Evolutionary conservation across 2,329 filamentous ascomycete genomes (phyloP).

Genomic region (Penicillium fuscoglaucum): DNA sequence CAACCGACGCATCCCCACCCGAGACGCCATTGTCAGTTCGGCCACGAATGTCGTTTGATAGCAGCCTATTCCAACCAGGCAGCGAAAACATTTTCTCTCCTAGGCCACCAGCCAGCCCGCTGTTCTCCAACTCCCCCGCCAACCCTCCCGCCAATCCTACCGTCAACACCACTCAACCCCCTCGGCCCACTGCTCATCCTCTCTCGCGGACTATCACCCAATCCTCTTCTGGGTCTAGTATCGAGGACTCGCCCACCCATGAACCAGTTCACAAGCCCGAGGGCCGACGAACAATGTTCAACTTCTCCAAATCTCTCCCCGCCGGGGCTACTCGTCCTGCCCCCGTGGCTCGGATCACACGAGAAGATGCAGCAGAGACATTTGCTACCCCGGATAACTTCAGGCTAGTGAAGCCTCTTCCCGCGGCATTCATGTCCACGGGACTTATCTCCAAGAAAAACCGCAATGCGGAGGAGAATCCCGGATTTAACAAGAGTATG

Average conservation of each 20-base stretch:
- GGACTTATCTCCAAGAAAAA: conserved; percentile 94
- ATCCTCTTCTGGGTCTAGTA: conserved; percentile 78
- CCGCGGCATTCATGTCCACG: conserved; percentile 89
- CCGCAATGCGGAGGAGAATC: conserved; percentile 69
- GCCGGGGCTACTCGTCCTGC: conserved; percentile 60
- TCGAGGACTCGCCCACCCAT: conserved; percentile 72
- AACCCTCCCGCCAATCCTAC: background rate
- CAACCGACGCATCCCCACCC: conserved; percentile 57
- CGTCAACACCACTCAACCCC: conserved; percentile 34
- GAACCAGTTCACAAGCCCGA: conserved; percentile 58
- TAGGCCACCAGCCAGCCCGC: conserved; percentile 54
- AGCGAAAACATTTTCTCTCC: conserved; percentile 67
- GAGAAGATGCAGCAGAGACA: conserved; percentile 54
- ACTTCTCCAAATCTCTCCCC: conserved; percentile 76
- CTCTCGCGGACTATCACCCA: conserved; percentile 83
- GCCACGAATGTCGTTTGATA: conserved; percentile 76
- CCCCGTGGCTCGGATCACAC: conserved; percentile 43
- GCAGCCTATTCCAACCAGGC: conserved; percentile 63
- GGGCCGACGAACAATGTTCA: conserved; percentile 52
- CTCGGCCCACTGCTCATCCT: conserved; percentile 65
- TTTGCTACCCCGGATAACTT: conserved; percentile 76
- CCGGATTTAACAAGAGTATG: conserved; percentile 64
- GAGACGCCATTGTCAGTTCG: conserved; percentile 58
- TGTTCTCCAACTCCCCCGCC: conserved; percentile 34
- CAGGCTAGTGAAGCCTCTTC: conserved; percentile 73